A percentile compares a stretch with the other conserved stretches of the same genome.
Evolutionary conservation across 2,329 filamentous ascomycete genomes (phyloP).

Genomic region (Penicillium sp.): DNA sequence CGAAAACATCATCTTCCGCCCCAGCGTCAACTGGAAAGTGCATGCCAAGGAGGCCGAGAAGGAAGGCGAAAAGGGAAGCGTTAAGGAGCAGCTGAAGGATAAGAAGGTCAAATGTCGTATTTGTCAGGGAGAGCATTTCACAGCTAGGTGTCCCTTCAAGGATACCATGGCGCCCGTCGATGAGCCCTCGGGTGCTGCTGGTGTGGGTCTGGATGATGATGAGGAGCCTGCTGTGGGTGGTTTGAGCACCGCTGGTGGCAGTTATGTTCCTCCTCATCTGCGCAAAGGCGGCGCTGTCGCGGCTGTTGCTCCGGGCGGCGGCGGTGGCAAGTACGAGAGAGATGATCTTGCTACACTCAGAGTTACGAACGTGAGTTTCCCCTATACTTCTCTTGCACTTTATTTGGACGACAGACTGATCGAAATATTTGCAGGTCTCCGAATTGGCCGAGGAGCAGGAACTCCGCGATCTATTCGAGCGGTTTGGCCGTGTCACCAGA

Average conservation of each 20-base stretch:
- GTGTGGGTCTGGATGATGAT: conserved; percentile 42
- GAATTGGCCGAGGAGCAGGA: conserved; percentile 96
- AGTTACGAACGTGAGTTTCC: conserved; percentile 83
- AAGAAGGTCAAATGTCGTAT: conserved; percentile 99
- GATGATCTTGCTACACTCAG: conserved; percentile 94
- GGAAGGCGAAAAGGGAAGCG: conserved; percentile 55
- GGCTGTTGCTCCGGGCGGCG: conserved; percentile 58
- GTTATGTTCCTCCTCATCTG: conserved; percentile 92
- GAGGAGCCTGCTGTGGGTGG: conserved; percentile 48
- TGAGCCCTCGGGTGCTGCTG: conserved; percentile 35
- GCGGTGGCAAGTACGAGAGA: conserved; percentile 90
- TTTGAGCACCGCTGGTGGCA: conserved; percentile 62
- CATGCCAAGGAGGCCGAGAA: conserved; percentile 68
- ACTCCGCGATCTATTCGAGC: conserved; percentile 95
- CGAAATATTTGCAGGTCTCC: conserved; percentile 61
- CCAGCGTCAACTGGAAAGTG: conserved; percentile 89
- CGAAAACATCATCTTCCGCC: conserved; percentile 97
- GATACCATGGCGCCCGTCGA: conserved; percentile 85
- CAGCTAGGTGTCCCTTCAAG: conserved; percentile 97
- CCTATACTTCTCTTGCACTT: neutral
- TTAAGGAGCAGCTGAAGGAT: conserved; percentile 76
- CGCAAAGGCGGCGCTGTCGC: conserved; percentile 58
- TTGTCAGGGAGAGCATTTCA: conserved; percentile 98
- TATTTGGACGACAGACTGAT: neutral
- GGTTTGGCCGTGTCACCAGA: conserved; percentile 92